Conservation (phyloP, 768 basidiomycete genomes). For the Boletellus ananiceps region DNA sequence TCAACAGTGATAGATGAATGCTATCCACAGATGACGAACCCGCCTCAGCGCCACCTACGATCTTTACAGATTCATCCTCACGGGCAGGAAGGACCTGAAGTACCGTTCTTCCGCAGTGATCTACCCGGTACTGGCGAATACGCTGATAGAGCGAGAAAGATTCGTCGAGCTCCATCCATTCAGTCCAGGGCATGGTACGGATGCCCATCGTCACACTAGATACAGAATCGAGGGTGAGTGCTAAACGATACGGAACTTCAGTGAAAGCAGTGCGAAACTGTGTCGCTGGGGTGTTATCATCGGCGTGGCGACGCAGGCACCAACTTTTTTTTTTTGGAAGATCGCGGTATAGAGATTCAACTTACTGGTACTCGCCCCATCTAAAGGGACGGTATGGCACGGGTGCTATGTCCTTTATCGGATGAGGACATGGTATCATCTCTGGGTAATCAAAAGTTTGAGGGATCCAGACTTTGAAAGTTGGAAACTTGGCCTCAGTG, state of each 20-base stretch:
- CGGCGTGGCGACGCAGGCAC: too few relatives aligned
- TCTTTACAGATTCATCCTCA: conserved; percentile 39
- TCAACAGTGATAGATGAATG: background rate
- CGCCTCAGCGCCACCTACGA: conserved; percentile 32
- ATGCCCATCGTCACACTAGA: conserved; percentile 71
- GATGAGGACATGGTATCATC: conserved; percentile 38
- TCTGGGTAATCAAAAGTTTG: conserved; percentile 49
- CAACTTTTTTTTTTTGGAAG: too few relatives aligned
- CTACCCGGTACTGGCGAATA: conserved; percentile 54
- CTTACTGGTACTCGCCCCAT: conserved; percentile 65
- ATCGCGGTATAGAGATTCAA: conserved; percentile 2
- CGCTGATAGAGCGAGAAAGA: conserved; percentile 52
- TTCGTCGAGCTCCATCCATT: conserved; percentile 75
- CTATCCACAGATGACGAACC: conserved; percentile 12
- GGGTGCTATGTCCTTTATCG: conserved; percentile 46
- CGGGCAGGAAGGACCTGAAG: conserved; percentile 43
- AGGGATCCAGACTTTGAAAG: conserved; percentile 46
- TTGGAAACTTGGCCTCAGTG: background rate
- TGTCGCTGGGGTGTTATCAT: background rate
- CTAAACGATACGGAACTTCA: background rate
- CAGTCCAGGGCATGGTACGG: conserved; percentile 62
- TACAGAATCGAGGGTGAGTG: background rate
- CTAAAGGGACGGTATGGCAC: conserved; percentile 68
- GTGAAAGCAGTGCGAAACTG: too few relatives aligned
- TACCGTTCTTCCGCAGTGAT: conserved; percentile 44